Evolutionary conservation across 1,139 yeast species (phyloP), one percentile per base, ranked within the genome.

Genomic region (Suhomyces yuchorum): DNA sequence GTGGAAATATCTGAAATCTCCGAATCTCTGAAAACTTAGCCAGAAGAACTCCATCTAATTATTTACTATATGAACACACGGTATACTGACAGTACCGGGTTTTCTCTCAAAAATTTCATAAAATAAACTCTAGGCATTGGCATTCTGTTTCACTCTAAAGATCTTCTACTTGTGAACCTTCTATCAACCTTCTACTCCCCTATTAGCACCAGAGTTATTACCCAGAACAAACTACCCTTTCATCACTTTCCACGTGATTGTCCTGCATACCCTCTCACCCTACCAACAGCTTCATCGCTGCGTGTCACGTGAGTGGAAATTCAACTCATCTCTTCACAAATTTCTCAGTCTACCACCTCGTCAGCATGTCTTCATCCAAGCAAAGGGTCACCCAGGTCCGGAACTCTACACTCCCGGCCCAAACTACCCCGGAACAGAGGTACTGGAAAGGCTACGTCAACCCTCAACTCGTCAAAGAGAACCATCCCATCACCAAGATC

Each of bases 381-480:
- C 85, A 82, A 53, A 79, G 92, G 62, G 78, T 91, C 19, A 79
- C 82, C 42, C 85, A 86, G 39, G 80, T 78, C 36, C 78, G 91
- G 64, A 83, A 83, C 57, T 89, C 97, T 2, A 84, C 89, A 1
- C 66, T 75, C 51, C 96, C 97, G 2, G 67, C 76, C 12, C 92
- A 87, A 58, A 85, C 93, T 3, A 91, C 97, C 0, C 93, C 98
- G 0, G 99, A 93, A 59, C 96, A 91, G 63, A 77, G 95, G 57
- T 93, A 89, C 70, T 95, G 99, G 99, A 77, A 96, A 58, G 91
- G 92, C 12, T 86, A 81, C 61, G 75, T 81, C 38, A 87, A 83
- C 56, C 95, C 98, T 1, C 92, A 92, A 61, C 76, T 93, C 43
- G 92, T 92, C 42, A 93, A 93, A 67, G 99, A 95, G 67, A 93